phyloP scores from a whole-genome alignment of 352 stramenopile species.

The Phytophthora pinifolia region DNA sequence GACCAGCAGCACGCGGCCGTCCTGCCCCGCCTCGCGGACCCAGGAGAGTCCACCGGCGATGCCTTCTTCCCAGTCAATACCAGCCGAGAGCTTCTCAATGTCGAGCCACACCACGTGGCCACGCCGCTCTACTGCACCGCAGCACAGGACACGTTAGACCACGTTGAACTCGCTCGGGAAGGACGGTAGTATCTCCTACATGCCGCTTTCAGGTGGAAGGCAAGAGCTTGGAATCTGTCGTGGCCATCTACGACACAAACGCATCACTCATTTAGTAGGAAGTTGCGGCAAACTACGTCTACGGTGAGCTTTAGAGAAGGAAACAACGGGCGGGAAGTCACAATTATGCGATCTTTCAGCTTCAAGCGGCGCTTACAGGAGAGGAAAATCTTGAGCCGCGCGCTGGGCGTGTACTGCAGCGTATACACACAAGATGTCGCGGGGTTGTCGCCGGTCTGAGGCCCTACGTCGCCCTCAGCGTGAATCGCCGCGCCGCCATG shows the following conservation, averaged over 20 bases:
- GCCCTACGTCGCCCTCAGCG: conserved; percentile 9
- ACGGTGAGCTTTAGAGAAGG: not conserved
- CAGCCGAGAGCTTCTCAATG: conserved; percentile 63
- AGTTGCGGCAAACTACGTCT: not conserved
- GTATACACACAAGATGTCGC: conserved; percentile 10
- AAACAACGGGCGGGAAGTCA: too few relatives aligned
- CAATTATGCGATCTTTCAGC: conserved; percentile 1
- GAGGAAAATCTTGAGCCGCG: conserved; percentile 71
- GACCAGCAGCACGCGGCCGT: conserved; percentile 72
- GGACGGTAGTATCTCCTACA: conserved; percentile 30
- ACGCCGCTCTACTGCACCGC: conserved; percentile 50
- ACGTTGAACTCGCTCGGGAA: not conserved
- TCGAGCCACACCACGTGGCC: conserved; percentile 76
- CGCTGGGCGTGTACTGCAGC: conserved; percentile 44
- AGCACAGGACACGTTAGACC: not conserved
- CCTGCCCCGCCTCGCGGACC: conserved; percentile 68
- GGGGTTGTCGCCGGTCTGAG: not conserved
- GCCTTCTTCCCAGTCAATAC: conserved; percentile 77
- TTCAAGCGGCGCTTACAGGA: conserved; percentile 45
- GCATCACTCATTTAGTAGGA: conserved; percentile 2
- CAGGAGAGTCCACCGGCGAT: conserved; percentile 64
- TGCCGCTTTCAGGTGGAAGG: conserved; percentile 66
- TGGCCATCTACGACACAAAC: conserved; percentile 54
- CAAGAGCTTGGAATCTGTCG: conserved; percentile 69
- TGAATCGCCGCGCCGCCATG: conserved; percentile 7